Evolutionary conservation across 2,329 filamentous ascomycete species (phyloP).

Genomic region (Trichoderma sp.): DNA sequence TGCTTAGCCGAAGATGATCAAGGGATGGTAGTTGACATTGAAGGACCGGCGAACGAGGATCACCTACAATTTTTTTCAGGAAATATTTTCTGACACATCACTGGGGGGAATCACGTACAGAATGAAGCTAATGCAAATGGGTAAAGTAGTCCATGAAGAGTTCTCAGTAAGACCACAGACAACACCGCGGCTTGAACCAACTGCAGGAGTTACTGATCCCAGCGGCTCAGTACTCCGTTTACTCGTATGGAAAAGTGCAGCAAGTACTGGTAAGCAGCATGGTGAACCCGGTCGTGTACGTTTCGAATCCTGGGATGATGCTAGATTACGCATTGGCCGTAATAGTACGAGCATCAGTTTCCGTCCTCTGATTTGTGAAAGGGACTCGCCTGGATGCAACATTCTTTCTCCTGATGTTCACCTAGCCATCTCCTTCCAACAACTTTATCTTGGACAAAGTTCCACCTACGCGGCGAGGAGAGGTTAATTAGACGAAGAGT

Average conservation of each 20-base stretch:
- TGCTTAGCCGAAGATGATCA: not conserved
- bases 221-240: not conserved
- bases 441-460: too few species aligned
- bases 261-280: slow-evolving; percentile 5
- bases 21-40: not conserved
- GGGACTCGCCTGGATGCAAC: not conserved
- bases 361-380: not conserved
- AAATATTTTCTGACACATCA: not conserved
- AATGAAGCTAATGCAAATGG: not conserved
- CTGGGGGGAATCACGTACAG: not conserved
- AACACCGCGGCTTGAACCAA: too few species aligned
- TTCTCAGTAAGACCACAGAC: not conserved
- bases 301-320: slow-evolving; percentile 12
- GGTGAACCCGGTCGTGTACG: not conserved
- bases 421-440: too few species aligned
- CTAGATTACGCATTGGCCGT: slow-evolving; percentile 3
- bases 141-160: not conserved
- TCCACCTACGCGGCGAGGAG: not conserved
- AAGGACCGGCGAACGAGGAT: not conserved
- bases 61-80: not conserved
- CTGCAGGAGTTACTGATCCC: not conserved
- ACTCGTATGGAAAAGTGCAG: too few species aligned
- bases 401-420: not conserved
- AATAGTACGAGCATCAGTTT: not conserved
- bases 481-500: not conserved